Evolutionary conservation across 768 basidiomycete species (phyloP).

Genomic region (Amanita pseudoporphyria): DNA sequence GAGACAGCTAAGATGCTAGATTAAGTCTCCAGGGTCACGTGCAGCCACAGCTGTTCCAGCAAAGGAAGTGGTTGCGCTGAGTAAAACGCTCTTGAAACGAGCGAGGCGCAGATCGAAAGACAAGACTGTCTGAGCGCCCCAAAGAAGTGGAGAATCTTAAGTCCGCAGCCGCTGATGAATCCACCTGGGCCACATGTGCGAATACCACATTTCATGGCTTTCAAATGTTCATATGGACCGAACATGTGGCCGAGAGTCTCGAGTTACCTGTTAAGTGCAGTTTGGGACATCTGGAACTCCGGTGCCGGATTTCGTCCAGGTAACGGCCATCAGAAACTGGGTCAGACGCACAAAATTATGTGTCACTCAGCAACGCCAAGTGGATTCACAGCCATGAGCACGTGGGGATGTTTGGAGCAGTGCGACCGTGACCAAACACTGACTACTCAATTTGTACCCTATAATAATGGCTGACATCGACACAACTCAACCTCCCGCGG

Average conservation of each 20-base stretch:
- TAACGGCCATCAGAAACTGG: neutral
- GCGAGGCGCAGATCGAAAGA: neutral
- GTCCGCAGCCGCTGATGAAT: neutral
- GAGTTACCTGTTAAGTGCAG: neutral
- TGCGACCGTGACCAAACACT: constrained; percentile 8
- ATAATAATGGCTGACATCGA: constrained; percentile 49
- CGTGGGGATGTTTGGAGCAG: constrained; percentile 2
- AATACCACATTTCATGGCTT: neutral
- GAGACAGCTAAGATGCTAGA: constrained; percentile 1
- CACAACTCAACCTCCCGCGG: constrained; percentile 29
- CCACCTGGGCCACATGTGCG: neutral
- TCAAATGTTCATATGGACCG: neutral
- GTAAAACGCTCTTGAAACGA: neutral
- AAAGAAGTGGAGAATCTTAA: neutral
- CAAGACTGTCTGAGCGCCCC: neutral
- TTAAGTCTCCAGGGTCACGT: constrained; percentile 4
- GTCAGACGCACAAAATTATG: neutral
- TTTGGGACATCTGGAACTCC: neutral
- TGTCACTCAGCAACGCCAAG: neutral
- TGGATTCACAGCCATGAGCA: constrained; percentile 4
- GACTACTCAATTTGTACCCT: constrained; percentile 12
- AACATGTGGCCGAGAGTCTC: neutral
- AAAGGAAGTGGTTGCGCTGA: neutral
- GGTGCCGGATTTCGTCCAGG: neutral
- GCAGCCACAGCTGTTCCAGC: neutral